A percentile compares a stretch with the other conserved stretches of the same genome.
These are phyloP conservation scores for Penicillium paxilli DNA, from an alignment of 495 filamentous ascomycete genomes.

Conservation along the genomic window DNA sequence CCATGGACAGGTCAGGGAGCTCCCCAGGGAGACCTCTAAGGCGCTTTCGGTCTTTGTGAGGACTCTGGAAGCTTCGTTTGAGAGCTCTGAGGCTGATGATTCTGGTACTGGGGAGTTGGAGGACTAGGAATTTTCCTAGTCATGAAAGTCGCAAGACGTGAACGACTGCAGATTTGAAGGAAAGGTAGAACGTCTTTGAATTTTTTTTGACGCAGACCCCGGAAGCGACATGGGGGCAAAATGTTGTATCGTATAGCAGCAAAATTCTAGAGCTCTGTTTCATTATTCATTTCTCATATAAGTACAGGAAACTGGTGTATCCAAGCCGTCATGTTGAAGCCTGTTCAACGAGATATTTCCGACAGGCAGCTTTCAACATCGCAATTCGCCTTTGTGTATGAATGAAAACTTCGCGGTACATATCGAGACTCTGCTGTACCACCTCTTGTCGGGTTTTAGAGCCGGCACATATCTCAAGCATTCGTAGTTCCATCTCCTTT, in stretches of 20 bases:
- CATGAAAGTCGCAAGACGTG: too few relatives aligned
- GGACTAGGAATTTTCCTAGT: too few relatives aligned
- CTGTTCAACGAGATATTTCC: slow-evolving; percentile 48
- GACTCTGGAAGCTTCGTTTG: not conserved
- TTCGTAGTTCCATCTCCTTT: slow-evolving; percentile 94
- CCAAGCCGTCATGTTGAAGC: slow-evolving; percentile 10
- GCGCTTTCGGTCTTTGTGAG: not conserved
- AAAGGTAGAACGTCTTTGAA: too few relatives aligned
- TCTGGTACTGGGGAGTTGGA: not conserved
- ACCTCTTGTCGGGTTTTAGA: slow-evolving; percentile 68
- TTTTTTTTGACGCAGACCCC: too few relatives aligned
- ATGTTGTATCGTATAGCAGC: not conserved
- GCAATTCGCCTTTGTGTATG: slow-evolving; percentile 71
- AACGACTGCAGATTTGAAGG: too few relatives aligned
- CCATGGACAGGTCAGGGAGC: not conserved
- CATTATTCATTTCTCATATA: not conserved
- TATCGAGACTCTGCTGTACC: slow-evolving; percentile 74
- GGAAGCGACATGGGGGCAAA: too few relatives aligned
- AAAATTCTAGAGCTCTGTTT: not conserved
- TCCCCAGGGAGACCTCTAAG: not conserved
- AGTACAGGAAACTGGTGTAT: slow-evolving; percentile 2
- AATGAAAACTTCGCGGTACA: slow-evolving; percentile 82
- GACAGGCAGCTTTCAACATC: slow-evolving; percentile 64
- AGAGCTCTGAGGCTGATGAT: not conserved
- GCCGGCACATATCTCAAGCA: slow-evolving; percentile 96